A percentile compares a stretch with the other conserved stretches of the same genome.
phyloP scores from a whole-genome alignment of 1,139 yeast genomes.

The Sugiyamaella xylanicola region DNA sequence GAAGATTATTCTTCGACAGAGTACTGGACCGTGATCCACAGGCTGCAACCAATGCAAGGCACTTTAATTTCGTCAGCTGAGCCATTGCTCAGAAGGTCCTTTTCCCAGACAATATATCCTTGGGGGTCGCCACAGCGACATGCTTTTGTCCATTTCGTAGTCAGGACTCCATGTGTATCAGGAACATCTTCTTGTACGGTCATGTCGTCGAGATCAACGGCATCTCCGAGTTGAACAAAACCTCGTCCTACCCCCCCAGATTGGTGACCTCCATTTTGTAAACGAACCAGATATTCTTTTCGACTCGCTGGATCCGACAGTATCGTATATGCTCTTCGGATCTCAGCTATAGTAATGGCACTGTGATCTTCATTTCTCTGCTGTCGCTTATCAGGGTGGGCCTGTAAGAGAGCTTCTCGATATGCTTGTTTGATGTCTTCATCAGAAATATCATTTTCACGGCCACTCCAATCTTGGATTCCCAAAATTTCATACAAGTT shows the following conservation, averaged over 20 bases:
- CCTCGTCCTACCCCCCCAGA: conserved; percentile 38
- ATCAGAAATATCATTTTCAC: conserved; percentile 36
- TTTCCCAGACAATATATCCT: conserved; percentile 62
- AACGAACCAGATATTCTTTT: conserved; percentile 51
- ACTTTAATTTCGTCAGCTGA: conserved; percentile 64
- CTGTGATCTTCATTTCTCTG: conserved; percentile 26
- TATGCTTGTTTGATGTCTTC: conserved; percentile 63
- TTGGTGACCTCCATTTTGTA: conserved; percentile 37
- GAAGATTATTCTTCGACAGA: conserved; percentile 34
- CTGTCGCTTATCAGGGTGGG: conserved; percentile 75
- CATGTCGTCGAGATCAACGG: conserved; percentile 60
- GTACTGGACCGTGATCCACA: conserved; percentile 78
- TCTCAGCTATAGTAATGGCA: conserved; percentile 42
- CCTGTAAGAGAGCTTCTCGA: conserved; percentile 53
- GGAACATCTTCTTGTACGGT: conserved; percentile 35
- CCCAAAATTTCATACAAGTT: conserved; percentile 16
- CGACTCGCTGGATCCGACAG: conserved; percentile 49
- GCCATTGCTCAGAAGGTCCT: conserved; percentile 57
- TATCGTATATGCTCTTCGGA: conserved; percentile 63
- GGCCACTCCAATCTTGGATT: conserved; percentile 7
- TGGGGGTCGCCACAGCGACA: conserved; percentile 67
- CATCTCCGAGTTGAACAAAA: conserved; percentile 49
- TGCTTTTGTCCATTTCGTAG: conserved; percentile 49
- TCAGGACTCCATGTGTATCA: conserved; percentile 32
- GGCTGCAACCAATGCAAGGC: conserved; percentile 79